These are phyloP conservation scores for Cryptococcus sp. DNA, from an alignment of 1,284 basidiomycete species.

Conservation along the genomic window DNA sequence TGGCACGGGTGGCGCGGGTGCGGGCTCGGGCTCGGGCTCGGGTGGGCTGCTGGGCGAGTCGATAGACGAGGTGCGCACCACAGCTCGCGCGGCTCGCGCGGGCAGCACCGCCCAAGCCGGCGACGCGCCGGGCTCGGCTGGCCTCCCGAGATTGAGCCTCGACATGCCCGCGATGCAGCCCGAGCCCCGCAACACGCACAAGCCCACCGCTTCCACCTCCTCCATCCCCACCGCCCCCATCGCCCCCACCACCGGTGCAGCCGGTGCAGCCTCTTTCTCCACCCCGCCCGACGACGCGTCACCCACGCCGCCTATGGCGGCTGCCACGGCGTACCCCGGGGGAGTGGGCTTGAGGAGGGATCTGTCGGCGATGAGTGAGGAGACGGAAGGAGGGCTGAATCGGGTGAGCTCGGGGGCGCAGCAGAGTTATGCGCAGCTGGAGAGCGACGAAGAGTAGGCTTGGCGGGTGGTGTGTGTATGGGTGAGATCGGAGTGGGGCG, in stretches of 20 bases:
- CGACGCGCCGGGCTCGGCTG: constrained; percentile 1
- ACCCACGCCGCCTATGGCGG: constrained; percentile 11
- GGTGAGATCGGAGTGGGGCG: too few species aligned
- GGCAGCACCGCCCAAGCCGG: background rate
- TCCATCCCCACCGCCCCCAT: too few species aligned
- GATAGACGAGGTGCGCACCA: background rate
- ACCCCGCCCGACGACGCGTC: background rate
- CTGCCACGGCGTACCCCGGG: background rate
- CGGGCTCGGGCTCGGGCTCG: background rate
- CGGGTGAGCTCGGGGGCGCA: background rate
- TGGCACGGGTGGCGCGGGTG: background rate
- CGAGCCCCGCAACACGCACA: too few species aligned
- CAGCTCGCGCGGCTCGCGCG: too few species aligned
- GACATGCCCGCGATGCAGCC: constrained; percentile 29
- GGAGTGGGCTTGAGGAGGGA: background rate
- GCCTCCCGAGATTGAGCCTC: constrained; percentile 27
- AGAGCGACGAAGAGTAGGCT: constrained; percentile 23
- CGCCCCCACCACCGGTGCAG: too few species aligned
- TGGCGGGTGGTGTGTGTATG: too few species aligned
- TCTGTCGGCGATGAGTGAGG: background rate
- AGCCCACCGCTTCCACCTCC: too few species aligned
- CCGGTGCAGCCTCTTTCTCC: too few species aligned
- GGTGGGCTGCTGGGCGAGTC: background rate
- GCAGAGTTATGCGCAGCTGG: constrained; percentile 23
- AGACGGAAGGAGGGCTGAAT: background rate